phyloP scores from a whole-genome alignment of 768 basidiomycete genomes.

The Fomitopsis pulvina region DNA sequence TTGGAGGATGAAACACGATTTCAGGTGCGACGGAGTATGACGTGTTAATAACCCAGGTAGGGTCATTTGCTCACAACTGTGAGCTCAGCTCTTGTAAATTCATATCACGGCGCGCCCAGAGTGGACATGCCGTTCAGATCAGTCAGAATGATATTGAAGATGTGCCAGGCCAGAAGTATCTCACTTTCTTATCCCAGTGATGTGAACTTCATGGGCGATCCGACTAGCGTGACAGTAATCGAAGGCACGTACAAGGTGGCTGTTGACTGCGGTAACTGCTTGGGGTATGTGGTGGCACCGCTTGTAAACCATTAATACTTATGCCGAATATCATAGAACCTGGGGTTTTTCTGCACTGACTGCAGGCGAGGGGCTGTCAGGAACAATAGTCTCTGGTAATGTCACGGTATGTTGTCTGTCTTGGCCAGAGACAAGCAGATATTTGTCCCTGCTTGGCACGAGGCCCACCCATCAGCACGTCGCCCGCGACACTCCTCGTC shows the following conservation, averaged over 20 bases:
- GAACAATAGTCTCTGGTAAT: conserved; percentile 17
- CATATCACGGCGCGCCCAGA: conserved; percentile 56
- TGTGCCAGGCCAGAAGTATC: background rate
- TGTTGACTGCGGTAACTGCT: conserved; percentile 44
- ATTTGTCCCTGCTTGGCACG: too few species aligned
- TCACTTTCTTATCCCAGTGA: conserved; percentile 25
- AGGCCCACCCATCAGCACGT: too few species aligned
- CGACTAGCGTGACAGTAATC: conserved; percentile 37
- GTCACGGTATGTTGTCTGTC: background rate
- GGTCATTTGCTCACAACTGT: background rate
- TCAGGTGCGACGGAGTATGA: conserved; percentile 44
- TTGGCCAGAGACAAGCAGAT: too few species aligned
- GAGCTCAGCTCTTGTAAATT: conserved; percentile 24
- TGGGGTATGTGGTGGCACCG: background rate
- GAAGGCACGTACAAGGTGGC: conserved; percentile 39
- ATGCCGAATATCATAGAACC: conserved; percentile 23
- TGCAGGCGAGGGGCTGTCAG: conserved; percentile 37
- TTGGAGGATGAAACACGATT: conserved; percentile 30
- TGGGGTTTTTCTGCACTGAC: conserved; percentile 48
- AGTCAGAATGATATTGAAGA: conserved; percentile 28
- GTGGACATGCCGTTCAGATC: conserved; percentile 50
- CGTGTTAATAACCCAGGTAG: conserved; percentile 52
- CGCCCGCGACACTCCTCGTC: too few species aligned
- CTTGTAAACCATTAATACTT: background rate
- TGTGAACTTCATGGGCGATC: conserved; percentile 39